Base-by-base conservation (phyloP, 2,329 filamentous ascomycete species). In the Neodidymelliopsis sp. region DNA sequence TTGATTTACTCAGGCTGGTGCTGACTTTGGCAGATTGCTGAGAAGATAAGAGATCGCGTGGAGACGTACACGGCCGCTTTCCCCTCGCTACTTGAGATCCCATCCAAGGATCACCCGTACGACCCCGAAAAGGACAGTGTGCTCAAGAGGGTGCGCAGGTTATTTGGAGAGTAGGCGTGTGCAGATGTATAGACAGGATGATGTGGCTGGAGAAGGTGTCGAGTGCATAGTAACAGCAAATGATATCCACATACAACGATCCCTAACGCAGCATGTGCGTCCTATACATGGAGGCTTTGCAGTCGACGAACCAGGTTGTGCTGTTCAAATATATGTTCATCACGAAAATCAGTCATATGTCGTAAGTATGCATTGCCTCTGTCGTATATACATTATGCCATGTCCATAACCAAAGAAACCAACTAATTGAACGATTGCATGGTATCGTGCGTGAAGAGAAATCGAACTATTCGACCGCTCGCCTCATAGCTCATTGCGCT, bases 91-190 rank as follows among this genome's bases (percentile, higher is more conserved):
- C 85, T 99, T 49, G 94, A 99, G 75, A 97, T 99, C 53, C 94
- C 94, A 18, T 96, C 91, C 77, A 99, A 99, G 81, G 94, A 99
- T 74, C 94, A 99, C 73, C 94, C 94, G 2, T 99, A 99, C 71
- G 93, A 99, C 66, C 94, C 94, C 0, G 94, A 99, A 77, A 99
- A 99, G 80, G 94, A 99, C 74, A 97, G 93, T 70, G 93, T 99
- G 31, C 75, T 99, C 76, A 89, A 92, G 77, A 84, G 94, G 60
- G 94, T 99, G 58, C 79, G 84, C 71, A 84, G 86, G 66, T 68
- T 90, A 56, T 88, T 88, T 74, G 85, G 85, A 59, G 85, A 92
- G 78, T 92, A 84, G 71, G 37, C 8, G 12, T 19, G 8, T 24
- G 22, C n/a, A 15, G 35, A 12, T 16, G 12, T 27, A 23, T 12